phyloP scores from a whole-genome alignment of 495 filamentous ascomycete genomes.

The Hyaloscypha hepaticicola region DNA sequence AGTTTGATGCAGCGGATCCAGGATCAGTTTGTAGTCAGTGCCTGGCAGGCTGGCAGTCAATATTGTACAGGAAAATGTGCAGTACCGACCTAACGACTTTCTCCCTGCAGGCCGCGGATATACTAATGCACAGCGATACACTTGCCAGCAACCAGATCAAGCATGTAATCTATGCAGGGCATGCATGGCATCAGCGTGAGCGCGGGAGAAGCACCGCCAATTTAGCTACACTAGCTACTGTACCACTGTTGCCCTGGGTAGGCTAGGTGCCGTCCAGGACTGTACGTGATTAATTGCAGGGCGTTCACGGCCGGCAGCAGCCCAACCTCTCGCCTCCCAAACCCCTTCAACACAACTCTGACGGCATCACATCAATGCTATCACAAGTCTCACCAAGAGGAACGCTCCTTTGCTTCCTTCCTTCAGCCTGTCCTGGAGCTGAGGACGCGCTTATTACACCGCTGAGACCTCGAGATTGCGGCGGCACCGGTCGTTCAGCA shows the following conservation, averaged over 20 bases:
- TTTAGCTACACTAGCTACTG: neutral
- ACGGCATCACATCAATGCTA: neutral
- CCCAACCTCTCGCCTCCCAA: neutral
- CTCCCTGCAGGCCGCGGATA: constrained; percentile 18
- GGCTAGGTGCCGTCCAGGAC: neutral
- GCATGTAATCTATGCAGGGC: constrained; percentile 18
- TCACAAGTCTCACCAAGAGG: neutral
- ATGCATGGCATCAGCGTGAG: constrained; percentile 8
- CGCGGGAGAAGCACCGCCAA: constrained; percentile 1
- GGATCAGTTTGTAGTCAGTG: neutral
- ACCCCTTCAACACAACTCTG: neutral
- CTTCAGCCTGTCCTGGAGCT: neutral
- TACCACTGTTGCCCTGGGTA: neutral
- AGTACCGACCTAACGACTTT: neutral
- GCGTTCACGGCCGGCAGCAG: neutral
- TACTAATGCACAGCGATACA: constrained; percentile 27
- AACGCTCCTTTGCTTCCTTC: neutral
- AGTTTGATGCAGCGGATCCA: neutral
- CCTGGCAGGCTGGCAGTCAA: neutral
- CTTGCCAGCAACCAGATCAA: constrained; percentile 6
- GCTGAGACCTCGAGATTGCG: neutral
- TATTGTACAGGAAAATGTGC: neutral
- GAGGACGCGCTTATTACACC: neutral
- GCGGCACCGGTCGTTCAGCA: neutral
- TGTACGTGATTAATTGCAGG: constrained; percentile 11